Evolutionary conservation across 1,284 basidiomycete species (phyloP), one percentile per base, ranked within the genome.

Genomic region (Exobasidium cylindrosporum): DNA sequence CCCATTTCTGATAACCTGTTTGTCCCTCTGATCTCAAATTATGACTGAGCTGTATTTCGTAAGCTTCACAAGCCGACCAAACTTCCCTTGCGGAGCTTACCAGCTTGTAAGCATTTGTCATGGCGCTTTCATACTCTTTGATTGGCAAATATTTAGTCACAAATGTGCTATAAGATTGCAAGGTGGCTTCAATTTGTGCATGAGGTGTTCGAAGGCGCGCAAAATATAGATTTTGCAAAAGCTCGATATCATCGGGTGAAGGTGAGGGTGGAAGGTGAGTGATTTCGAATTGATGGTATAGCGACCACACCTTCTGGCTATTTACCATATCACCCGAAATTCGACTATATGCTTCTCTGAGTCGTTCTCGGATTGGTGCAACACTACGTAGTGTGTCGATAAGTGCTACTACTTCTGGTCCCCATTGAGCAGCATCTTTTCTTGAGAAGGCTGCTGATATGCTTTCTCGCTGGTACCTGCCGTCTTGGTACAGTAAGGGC

Each of bases 281-380:
- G n/a, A 24, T 3, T 26, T 50, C 47, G 26, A 50, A 50, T 26
- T 50, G 47, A 28, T 50, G 26, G 47, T 50, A 50, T 24, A 50
- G 21, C n/a, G 47, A 50, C 47, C 47, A 50, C 2, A 50, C 47
- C 26, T 50, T 23, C 26, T 50, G 47, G 26, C 47, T 50, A 30
- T 59, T 23, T 14, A 60, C 50, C 23, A 24, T 13, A 44, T 64
- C 50, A 23, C 52, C 63, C 28, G 63, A 54, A n/a, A 47, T 43
- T 28, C 60, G 44, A 23, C 29, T 58, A 29, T 49, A 31, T 32
- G 63, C 61, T n/a, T 59, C 61, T 21, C 60, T n/a, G 14, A 65
- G 26, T 17, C 24, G 26, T 23, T 21, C 17, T 4, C 63, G 31
- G 29, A 63, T 49, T 4, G 30, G 32, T 6, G 43, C 46, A 30